Evolutionary conservation across 345 rosid genomes (phyloP), one percentile per base, ranked within the genome.

Genomic region (Corymbia maculata): DNA sequence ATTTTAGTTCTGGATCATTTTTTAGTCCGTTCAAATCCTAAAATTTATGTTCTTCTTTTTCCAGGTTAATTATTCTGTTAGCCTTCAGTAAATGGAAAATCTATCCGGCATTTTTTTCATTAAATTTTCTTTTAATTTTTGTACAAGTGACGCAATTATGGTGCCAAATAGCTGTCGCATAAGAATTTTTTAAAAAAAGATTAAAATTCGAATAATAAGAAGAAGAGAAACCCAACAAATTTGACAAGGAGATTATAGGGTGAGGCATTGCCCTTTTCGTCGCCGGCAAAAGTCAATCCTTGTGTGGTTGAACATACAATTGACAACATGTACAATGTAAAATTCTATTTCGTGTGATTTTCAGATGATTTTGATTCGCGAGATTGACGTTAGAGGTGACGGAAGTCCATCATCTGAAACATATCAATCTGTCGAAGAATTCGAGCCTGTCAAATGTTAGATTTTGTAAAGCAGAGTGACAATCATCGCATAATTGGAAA

Each of bases 401-500:
- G 4, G 26, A n/a, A n/a, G 75, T n/a, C 75, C 75, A 64, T n/a
- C 19, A 13, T 64, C 15, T 6, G 7, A 64, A 64, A 13, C 13
- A 14, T 64, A 64, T n/a, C 17, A 3, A n/a, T 12, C 0, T 0
- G 9, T 6, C 1, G 2, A 0, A 64, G 1, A 64, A 64, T 13
- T 28, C 4, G 6, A 64, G 17, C 70, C 9, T 6, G 1, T 3
- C 19, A 1, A 6, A 64, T 9, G 7, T 0, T 2, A 64, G 75
- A 64, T n/a, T 13, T n/a, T 64, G n/a, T 64, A n/a, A n/a, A 64
- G 36, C 32, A 3, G 12, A 64, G 75, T 4, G 32, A 64, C 8
- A 2, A 2, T 64, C 0, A 19, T 14, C 75, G 0, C 0, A 8
- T 17, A 64, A 13, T 14, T 64, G 4, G 1, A 64, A n/a, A n/a